A percentile compares a stretch with the other conserved stretches of the same genome.
Evolutionary conservation across 768 basidiomycete species (phyloP).

Genomic region (Boletus barrowsii): DNA sequence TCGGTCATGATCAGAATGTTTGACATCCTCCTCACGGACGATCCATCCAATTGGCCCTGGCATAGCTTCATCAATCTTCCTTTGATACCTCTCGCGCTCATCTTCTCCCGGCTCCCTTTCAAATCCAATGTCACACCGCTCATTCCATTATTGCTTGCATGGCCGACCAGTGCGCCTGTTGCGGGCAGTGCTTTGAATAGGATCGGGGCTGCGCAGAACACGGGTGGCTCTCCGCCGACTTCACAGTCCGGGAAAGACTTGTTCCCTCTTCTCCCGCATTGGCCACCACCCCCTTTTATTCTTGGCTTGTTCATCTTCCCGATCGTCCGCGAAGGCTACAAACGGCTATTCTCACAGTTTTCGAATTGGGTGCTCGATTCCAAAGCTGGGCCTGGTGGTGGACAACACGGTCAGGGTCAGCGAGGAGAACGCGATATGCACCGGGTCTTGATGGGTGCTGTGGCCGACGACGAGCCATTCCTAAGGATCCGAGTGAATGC

Average conservation of each 20-base stretch:
- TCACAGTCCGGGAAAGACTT: slow-evolving; percentile 9
- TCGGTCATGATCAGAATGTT: slow-evolving; percentile 47
- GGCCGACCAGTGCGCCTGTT: slow-evolving; percentile 30
- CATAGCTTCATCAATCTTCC: slow-evolving; percentile 74
- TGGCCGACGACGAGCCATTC: slow-evolving; percentile 29
- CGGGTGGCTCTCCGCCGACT: not conserved
- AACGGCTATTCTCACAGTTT: slow-evolving; percentile 36
- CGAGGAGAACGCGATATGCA: slow-evolving; percentile 20
- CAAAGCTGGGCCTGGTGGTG: slow-evolving; percentile 6
- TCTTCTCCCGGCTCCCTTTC: slow-evolving; percentile 55
- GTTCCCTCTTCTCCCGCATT: slow-evolving; percentile 34
- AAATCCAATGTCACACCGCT: slow-evolving; percentile 26
- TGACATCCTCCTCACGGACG: slow-evolving; percentile 59
- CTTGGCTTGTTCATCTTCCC: slow-evolving; percentile 55
- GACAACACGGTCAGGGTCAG: slow-evolving; percentile 11
- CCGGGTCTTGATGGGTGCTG: slow-evolving; percentile 20
- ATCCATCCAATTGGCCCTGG: slow-evolving; percentile 73
- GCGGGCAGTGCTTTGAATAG: slow-evolving; percentile 1
- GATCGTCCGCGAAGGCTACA: slow-evolving; percentile 44
- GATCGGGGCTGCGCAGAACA: not conserved
- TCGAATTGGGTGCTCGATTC: slow-evolving; percentile 45
- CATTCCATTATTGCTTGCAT: slow-evolving; percentile 25
- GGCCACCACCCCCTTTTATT: slow-evolving; percentile 62
- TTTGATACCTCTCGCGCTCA: slow-evolving; percentile 63
- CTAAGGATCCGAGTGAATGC: slow-evolving; percentile 30